Percentiles rank a stretch among this genome's conserved stretches.
Evolutionary conservation across 495 filamentous ascomycete species (phyloP).

Genomic region (Aspergillus ostianus): DNA sequence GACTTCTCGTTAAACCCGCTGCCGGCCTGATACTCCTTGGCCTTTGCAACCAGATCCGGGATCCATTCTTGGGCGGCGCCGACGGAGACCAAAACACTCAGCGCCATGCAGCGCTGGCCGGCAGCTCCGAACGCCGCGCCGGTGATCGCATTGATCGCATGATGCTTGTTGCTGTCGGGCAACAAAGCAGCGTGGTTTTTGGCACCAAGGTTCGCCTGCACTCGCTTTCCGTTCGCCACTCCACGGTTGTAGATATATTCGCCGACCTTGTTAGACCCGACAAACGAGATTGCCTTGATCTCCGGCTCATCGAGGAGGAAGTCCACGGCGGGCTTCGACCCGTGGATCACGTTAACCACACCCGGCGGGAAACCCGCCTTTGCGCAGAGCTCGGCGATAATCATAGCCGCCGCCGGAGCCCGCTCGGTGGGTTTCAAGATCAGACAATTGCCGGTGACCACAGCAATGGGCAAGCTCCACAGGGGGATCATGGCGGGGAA

Average conservation of each 20-base stretch:
- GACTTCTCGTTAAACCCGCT: constrained; percentile 93
- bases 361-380: constrained; percentile 93
- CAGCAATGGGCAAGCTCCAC: constrained; percentile 95
- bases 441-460: constrained; percentile 89
- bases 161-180: constrained; percentile 86
- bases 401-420: constrained; percentile 96
- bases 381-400: constrained; percentile 85
- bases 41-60: constrained; percentile 83
- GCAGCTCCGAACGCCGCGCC: constrained; percentile 96
- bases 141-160: constrained; percentile 80
- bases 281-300: constrained; percentile 97
- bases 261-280: constrained; percentile 95
- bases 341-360: constrained; percentile 94
- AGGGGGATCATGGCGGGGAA: constrained; percentile 99
- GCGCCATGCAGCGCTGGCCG: constrained; percentile 96
- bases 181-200: constrained; percentile 98
- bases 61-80: constrained; percentile 96
- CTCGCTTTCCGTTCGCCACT: constrained; percentile 88
- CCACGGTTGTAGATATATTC: constrained; percentile 94
- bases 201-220: constrained; percentile 95
- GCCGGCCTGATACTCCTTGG: constrained; percentile 84
- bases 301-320: constrained; percentile 95
- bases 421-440: constrained; percentile 97
- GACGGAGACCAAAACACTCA: constrained; percentile 91
- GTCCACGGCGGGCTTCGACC: constrained; percentile 88